phyloP scores from a whole-genome alignment of 306 rosid genomes.

The Boehmeria nivea region DNA sequence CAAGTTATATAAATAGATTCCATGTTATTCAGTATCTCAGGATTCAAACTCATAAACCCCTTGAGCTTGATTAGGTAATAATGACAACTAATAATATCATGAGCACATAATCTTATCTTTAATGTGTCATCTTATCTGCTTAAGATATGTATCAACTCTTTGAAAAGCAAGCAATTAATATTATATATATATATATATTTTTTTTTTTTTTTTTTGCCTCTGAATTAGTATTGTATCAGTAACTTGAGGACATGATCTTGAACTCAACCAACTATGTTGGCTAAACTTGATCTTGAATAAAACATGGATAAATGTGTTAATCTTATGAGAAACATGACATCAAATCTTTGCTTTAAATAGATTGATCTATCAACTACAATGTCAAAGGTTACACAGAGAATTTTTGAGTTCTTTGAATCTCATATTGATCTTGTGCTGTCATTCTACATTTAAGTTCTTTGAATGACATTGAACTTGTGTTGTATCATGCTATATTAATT shows the following conservation, averaged over 20 bases:
- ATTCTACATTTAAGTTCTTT: neutral
- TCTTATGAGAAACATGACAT: neutral
- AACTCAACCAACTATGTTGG: neutral
- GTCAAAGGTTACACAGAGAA: neutral
- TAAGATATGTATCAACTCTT: neutral
- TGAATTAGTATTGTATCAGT: too few relatives aligned
- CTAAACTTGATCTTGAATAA: neutral
- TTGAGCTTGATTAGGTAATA: too few relatives aligned
- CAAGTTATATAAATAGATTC: neutral
- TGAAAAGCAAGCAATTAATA: neutral
- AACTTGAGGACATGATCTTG: too few relatives aligned
- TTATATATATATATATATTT: too few relatives aligned
- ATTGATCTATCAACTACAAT: neutral
- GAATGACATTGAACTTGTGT: neutral
- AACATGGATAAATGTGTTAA: neutral
- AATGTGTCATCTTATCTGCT: neutral
- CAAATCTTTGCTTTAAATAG: neutral
- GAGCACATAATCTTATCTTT: neutral
- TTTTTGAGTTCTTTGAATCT: neutral
- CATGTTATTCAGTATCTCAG: neutral
- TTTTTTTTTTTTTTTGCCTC: neutral
- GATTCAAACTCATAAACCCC: too few relatives aligned
- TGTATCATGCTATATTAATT: neutral
- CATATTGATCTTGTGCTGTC: neutral
- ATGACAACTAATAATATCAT: slow-evolving; percentile 1